Percentiles rank a stretch among this genome's conserved stretches.
Evolutionary conservation across 495 filamentous ascomycete genomes (phyloP).

Genomic region (Talaromyces adpressus): DNA sequence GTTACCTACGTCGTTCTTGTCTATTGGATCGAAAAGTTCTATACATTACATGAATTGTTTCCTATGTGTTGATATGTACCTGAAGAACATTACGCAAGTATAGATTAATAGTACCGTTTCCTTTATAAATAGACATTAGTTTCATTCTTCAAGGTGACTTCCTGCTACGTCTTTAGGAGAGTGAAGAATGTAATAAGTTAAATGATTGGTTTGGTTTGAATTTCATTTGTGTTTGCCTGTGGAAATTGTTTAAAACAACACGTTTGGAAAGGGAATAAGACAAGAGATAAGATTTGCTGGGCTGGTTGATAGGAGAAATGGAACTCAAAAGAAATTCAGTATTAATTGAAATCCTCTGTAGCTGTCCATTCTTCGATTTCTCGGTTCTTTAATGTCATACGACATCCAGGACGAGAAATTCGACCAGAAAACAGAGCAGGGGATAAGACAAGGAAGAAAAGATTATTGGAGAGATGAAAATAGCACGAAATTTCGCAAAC

Average conservation of each 20-base stretch:
- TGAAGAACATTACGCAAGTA: neutral
- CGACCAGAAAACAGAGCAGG: neutral
- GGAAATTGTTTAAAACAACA: neutral
- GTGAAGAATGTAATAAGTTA: neutral
- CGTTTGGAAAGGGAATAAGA: neutral
- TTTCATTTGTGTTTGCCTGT: constrained; percentile 2
- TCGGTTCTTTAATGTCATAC: neutral
- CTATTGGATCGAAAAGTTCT: neutral
- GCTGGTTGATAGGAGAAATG: neutral
- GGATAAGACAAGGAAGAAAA: constrained; percentile 3
- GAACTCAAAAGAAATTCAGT: too few species aligned
- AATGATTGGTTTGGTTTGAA: constrained; percentile 5
- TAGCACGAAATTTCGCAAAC: constrained; percentile 1
- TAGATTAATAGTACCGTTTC: neutral
- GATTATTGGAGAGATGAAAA: neutral
- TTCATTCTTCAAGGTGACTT: neutral
- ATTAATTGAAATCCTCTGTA: neutral
- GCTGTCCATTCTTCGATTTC: neutral
- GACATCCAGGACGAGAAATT: neutral
- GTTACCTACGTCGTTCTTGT: neutral
- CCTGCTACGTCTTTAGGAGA: neutral
- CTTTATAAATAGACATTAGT: neutral
- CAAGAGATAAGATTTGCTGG: constrained; percentile 1
- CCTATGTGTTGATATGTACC: neutral
- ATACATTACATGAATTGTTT: neutral